Evolutionary conservation across 75 land plant genomes (phyloP).

Genomic region (Cryptomeria japonica): DNA sequence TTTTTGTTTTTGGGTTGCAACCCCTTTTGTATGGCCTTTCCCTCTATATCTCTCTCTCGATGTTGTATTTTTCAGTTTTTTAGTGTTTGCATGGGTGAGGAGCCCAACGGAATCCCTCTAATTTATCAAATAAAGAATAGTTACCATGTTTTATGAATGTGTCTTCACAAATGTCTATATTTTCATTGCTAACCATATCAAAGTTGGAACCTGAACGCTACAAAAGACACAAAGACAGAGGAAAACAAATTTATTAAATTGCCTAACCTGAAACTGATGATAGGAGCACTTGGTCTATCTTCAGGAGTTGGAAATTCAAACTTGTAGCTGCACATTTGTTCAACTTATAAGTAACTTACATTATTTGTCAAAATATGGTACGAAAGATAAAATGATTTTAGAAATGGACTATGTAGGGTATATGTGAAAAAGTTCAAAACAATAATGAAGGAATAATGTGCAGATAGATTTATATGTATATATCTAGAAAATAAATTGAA

Average conservation of each 20-base stretch:
- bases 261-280: slow-evolving; percentile 96
- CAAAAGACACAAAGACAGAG: not conserved
- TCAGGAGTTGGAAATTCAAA: slow-evolving; percentile 99
- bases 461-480: not conserved
- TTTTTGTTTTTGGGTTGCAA: too few relatives aligned
- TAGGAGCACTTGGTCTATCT: slow-evolving; percentile 92
- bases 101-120: too few relatives aligned
- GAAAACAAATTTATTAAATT: not conserved
- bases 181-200: not conserved
- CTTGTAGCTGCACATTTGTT: slow-evolving; percentile 75
- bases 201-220: not conserved
- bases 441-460: slow-evolving; percentile 2
- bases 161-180: not conserved
- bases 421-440: not conserved
- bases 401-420: slow-evolving; percentile 4
- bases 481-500: not conserved
- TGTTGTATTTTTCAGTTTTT: too few relatives aligned
- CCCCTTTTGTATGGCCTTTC: too few relatives aligned
- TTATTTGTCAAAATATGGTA: not conserved
- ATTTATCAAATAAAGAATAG: not conserved
- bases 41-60: too few relatives aligned
- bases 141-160: not conserved
- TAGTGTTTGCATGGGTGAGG: too few relatives aligned
- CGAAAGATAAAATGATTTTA: slow-evolving; percentile 1
- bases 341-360: not conserved